Conservation (phyloP, 805 yeast genomes). For the Pichia exigua region DNA sequence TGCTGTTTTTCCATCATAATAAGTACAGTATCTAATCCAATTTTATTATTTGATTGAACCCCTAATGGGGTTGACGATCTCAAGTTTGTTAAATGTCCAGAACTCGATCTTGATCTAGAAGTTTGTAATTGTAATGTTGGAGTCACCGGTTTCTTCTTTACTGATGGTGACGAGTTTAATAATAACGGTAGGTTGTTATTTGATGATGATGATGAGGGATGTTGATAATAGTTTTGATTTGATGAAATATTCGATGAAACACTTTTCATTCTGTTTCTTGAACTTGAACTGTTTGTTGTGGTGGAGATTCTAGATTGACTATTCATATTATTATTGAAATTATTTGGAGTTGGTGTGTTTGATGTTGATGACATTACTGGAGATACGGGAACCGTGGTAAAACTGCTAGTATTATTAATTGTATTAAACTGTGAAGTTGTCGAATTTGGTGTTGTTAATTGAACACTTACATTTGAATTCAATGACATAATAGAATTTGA, state of each 20-base stretch:
- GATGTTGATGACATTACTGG: conserved; percentile 1
- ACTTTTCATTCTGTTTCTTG: conserved; percentile 3
- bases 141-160: not conserved
- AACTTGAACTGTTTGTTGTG: not conserved
- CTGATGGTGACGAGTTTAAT: not conserved
- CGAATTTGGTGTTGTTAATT: conserved; percentile 15
- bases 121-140: not conserved
- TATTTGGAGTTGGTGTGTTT: not conserved
- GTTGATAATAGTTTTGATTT: not conserved
- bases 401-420: not conserved
- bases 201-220: conserved; percentile 2
- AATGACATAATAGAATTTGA: conserved; percentile 24
- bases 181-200: not conserved
- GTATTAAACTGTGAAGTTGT: not conserved
- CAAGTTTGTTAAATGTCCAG: not conserved
- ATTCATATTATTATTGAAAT: not conserved
- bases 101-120: not conserved
- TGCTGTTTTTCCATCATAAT: not conserved
- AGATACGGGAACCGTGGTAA: conserved; percentile 1
- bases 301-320: not conserved
- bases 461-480: conserved; percentile 17
- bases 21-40: not conserved
- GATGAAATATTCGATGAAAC: conserved; percentile 3
- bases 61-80: not conserved
- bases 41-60: not conserved